Evolutionary conservation across 345 rosid species (phyloP).

Genomic region (Syzygium aqueum): DNA sequence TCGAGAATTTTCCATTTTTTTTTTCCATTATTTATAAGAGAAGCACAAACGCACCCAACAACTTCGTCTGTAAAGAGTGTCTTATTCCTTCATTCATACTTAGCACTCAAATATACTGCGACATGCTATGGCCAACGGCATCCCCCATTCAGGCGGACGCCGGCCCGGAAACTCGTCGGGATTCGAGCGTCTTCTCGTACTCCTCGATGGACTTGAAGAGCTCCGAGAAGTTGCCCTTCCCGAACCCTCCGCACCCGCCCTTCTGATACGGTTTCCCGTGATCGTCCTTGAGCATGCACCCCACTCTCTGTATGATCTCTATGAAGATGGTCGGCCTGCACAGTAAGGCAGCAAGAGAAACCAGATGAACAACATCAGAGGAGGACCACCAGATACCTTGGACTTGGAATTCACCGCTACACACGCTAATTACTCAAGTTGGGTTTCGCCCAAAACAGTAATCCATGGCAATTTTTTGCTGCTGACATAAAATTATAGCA

Average conservation of each 20-base stretch:
- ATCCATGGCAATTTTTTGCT: neutral
- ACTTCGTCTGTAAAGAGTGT: too few species aligned
- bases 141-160: constrained; percentile 8
- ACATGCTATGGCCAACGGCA: neutral
- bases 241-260: constrained; percentile 95
- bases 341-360: neutral
- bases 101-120: neutral
- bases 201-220: constrained; percentile 94
- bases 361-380: neutral
- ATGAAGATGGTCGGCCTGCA: constrained; percentile 88
- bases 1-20: neutral
- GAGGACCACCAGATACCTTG: neutral
- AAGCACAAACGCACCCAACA: neutral
- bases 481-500: neutral
- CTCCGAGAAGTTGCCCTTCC: constrained; percentile 92
- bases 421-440: neutral
- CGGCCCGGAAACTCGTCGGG: constrained; percentile 23
- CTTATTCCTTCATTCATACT: neutral
- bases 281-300: constrained; percentile 69
- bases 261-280: constrained; percentile 66
- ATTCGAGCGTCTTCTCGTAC: constrained; percentile 79
- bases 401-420: neutral
- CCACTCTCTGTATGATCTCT: constrained; percentile 89
- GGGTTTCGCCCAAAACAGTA: neutral
- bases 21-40: neutral